A percentile compares a stretch with the other conserved stretches of the same genome.
Conservation (phyloP, 768 basidiomycete species). For the Pholiota conissans region DNA sequence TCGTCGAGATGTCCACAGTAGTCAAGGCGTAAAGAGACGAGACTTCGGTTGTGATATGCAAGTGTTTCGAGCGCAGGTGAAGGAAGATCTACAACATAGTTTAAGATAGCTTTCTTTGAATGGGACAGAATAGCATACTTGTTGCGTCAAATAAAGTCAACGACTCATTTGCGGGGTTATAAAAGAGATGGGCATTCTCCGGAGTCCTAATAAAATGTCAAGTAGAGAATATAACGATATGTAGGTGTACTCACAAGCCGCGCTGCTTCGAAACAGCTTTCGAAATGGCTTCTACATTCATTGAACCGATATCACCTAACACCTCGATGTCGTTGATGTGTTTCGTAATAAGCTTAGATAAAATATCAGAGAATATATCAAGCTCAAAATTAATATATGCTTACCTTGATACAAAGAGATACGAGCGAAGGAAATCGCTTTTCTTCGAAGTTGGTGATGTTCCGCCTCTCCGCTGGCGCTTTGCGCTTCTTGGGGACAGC, state of each 20-base stretch:
- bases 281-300: slow-evolving; percentile 84
- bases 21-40: slow-evolving; percentile 77
- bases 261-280: slow-evolving; percentile 82
- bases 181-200: slow-evolving; percentile 84
- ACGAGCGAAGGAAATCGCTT: slow-evolving; percentile 70
- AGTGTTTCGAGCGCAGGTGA: slow-evolving; percentile 70
- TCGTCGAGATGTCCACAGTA: slow-evolving; percentile 84
- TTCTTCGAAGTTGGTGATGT: slow-evolving; percentile 68
- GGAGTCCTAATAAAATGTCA: slow-evolving; percentile 50
- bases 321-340: slow-evolving; percentile 90
- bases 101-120: neutral
- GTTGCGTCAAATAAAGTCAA: slow-evolving; percentile 89
- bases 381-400: slow-evolving; percentile 12
- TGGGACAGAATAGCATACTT: slow-evolving; percentile 48
- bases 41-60: slow-evolving; percentile 79
- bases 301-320: slow-evolving; percentile 80
- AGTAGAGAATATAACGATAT: neutral
- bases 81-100: slow-evolving; percentile 56
- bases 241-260: slow-evolving; percentile 61
- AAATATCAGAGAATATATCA: neutral
- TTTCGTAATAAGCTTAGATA: slow-evolving; percentile 68
- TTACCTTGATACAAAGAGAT: slow-evolving; percentile 78
- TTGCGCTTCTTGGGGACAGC: slow-evolving; percentile 61
- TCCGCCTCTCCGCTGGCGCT: slow-evolving; percentile 63
- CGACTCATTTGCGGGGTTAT: slow-evolving; percentile 64